Percentiles rank a stretch among this genome's conserved stretches.
Evolutionary conservation across 305 asterid genomes (phyloP).

Genomic region (Fraxinus dipetala): DNA sequence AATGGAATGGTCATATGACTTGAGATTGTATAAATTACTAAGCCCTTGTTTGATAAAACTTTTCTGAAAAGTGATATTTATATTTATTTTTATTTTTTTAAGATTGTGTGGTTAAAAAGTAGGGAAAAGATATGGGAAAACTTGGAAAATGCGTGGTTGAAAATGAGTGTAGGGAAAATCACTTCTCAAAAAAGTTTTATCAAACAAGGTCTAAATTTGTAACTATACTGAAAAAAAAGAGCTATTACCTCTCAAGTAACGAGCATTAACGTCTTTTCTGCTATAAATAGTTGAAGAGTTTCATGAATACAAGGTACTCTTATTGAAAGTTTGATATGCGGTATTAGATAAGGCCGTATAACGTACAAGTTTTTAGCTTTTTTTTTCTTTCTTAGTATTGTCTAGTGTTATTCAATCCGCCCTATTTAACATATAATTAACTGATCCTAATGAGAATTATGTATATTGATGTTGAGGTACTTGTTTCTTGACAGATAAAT

Average conservation of each 20-base stretch:
- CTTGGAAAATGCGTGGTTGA: neutral
- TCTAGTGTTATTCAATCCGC: neutral
- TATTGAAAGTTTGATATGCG: neutral
- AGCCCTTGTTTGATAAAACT: neutral
- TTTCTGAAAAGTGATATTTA: neutral
- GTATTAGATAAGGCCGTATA: neutral
- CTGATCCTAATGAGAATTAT: neutral
- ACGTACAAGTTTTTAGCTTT: neutral
- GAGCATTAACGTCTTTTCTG: neutral
- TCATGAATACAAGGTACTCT: neutral
- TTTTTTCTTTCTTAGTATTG: neutral
- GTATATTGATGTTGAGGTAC: conserved; percentile 2
- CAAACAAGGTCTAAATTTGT: neutral
- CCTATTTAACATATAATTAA: neutral
- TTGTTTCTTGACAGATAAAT: conserved; percentile 48
- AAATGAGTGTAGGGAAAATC: neutral
- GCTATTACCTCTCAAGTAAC: neutral
- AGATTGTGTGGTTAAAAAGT: neutral
- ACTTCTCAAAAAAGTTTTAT: neutral
- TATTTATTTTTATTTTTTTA: no score
- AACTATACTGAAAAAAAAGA: neutral
- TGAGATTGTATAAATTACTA: neutral
- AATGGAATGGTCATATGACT: neutral
- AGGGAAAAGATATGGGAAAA: neutral
- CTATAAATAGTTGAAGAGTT: neutral